phyloP scores from a whole-genome alignment of 441 rosid genomes.

The Hura crepitans region DNA sequence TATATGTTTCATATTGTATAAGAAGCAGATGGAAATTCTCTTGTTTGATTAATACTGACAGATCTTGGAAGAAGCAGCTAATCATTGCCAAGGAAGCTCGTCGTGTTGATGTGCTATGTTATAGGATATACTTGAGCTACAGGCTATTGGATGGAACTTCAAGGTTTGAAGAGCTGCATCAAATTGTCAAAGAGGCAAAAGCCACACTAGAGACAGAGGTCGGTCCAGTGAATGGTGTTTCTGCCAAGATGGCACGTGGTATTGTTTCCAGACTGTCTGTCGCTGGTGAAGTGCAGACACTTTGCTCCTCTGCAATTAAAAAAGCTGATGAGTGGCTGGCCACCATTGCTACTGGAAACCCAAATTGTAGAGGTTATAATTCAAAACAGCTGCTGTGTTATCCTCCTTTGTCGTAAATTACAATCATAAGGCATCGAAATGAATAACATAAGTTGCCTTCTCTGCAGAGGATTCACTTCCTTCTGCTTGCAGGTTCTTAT shows the following conservation, averaged over 20 bases:
- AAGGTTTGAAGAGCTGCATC: conserved; percentile 65
- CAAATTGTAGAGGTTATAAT: conserved; percentile 49
- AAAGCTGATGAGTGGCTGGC: conserved; percentile 66
- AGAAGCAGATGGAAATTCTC: background rate
- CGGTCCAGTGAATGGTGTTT: conserved; percentile 68
- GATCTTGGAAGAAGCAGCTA: conserved; percentile 94
- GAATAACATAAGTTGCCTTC: conserved; percentile 18
- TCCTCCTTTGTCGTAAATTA: conserved; percentile 4
- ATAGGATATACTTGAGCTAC: conserved; percentile 79
- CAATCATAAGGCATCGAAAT: conserved; percentile 13
- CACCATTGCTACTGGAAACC: conserved; percentile 32
- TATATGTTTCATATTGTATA: background rate
- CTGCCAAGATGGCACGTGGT: conserved; percentile 78
- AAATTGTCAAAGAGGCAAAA: conserved; percentile 66
- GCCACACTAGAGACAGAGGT: conserved; percentile 77
- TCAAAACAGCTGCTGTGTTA: conserved; percentile 3
- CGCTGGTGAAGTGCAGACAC: conserved; percentile 73
- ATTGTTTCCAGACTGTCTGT: conserved; percentile 88
- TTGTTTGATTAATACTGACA: conserved; percentile 31
- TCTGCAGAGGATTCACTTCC: conserved; percentile 71
- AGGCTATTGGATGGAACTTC: conserved; percentile 78
- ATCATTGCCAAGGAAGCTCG: conserved; percentile 85
- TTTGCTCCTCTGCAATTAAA: conserved; percentile 70
- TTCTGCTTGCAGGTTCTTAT: conserved; percentile 83
- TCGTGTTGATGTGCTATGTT: conserved; percentile 73